Evolutionary conservation across 1,284 basidiomycete species (phyloP).

Genomic region (Irpex lacteus): DNA sequence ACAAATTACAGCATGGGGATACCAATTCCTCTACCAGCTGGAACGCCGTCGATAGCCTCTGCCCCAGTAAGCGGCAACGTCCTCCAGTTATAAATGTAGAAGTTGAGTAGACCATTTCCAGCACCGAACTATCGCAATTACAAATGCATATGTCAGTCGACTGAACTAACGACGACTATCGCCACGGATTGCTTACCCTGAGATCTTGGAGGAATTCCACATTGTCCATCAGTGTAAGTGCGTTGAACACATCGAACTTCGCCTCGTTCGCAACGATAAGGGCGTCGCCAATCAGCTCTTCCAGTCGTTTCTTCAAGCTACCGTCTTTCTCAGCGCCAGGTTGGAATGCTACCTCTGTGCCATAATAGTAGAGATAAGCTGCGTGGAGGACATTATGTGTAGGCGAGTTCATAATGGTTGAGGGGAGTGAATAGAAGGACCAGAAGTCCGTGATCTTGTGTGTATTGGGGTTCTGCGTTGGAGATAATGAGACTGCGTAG

Average conservation of each 20-base stretch:
- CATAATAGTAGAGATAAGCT: constrained; percentile 94
- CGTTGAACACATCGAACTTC: constrained; percentile 96
- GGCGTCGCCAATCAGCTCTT: constrained; percentile 74
- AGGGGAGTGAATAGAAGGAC: constrained; percentile 96
- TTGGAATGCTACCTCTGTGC: constrained; percentile 62
- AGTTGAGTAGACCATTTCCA: constrained; percentile 88
- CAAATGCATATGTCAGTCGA: not conserved
- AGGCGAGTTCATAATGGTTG: constrained; percentile 74
- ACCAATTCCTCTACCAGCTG: constrained; percentile 71
- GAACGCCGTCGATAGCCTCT: constrained; percentile 43
- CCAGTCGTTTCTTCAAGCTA: constrained; percentile 68
- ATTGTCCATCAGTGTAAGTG: constrained; percentile 94
- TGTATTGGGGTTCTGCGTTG: constrained; percentile 70
- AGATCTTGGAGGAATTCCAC: constrained; percentile 78
- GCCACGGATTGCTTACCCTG: constrained; percentile 53
- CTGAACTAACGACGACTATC: not conserved
- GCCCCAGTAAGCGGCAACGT: constrained; percentile 77
- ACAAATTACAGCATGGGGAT: constrained; percentile 69
- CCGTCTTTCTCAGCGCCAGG: constrained; percentile 57
- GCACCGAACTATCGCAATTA: constrained; percentile 68
- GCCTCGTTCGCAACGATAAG: constrained; percentile 79
- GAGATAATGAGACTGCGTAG: not conserved
- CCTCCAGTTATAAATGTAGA: constrained; percentile 93
- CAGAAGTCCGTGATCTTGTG: constrained; percentile 92
- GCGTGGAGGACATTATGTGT: constrained; percentile 74